A percentile compares a stretch with the other conserved stretches of the same genome.
Conservation (phyloP, 768 basidiomycete species). For the Crepidotus variabilis region DNA sequence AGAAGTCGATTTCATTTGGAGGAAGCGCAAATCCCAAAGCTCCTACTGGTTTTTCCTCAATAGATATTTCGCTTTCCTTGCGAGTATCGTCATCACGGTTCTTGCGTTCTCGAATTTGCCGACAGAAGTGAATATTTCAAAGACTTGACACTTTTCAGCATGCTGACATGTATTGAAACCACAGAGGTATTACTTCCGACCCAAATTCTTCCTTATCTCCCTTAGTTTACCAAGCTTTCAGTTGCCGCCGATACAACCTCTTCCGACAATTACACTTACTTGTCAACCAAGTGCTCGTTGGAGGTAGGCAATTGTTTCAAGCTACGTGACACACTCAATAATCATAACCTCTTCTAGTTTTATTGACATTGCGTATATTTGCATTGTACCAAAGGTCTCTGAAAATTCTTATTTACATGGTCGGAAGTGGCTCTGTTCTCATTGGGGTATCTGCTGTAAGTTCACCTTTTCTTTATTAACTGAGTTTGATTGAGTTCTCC, state of each 20-base stretch:
- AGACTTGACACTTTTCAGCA: not conserved
- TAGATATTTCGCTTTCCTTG: slow-evolving; percentile 44
- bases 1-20: slow-evolving; percentile 45
- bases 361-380: slow-evolving; percentile 44
- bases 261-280: slow-evolving; percentile 40
- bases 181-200: slow-evolving; percentile 7
- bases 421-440: slow-evolving; percentile 28
- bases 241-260: slow-evolving; percentile 34
- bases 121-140: slow-evolving; percentile 11
- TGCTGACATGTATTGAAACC: too few species aligned
- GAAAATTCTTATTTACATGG: slow-evolving; percentile 31
- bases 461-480: slow-evolving; percentile 5
- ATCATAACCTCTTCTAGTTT: slow-evolving; percentile 22
- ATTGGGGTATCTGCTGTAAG: slow-evolving; percentile 32
- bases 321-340: not conserved
- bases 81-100: slow-evolving; percentile 28
- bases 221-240: slow-evolving; percentile 12
- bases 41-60: slow-evolving; percentile 45
- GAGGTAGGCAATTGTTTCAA: slow-evolving; percentile 36
- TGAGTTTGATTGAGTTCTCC: not conserved
- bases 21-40: slow-evolving; percentile 31
- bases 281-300: slow-evolving; percentile 41
- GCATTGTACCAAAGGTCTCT: slow-evolving; percentile 44
- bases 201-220: not conserved
- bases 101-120: slow-evolving; percentile 25